phyloP scores from a whole-genome alignment of 2,329 filamentous ascomycete genomes.

The Chalaropsis thielavioides region DNA sequence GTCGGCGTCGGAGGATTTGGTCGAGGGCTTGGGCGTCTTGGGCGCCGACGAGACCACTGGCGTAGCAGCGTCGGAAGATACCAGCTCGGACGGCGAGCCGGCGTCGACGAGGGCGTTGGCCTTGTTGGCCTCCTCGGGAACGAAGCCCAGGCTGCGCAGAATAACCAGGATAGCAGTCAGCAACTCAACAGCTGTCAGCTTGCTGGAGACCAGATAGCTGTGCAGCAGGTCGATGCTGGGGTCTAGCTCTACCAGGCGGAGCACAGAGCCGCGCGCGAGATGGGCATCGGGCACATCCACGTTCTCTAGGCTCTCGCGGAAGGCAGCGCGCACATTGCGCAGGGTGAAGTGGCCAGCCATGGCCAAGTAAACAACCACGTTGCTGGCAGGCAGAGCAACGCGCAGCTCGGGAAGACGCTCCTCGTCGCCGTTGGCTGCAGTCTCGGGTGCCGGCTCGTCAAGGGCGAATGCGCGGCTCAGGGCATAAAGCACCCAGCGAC shows the following conservation, averaged over 20 bases:
- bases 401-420: constrained; percentile 20
- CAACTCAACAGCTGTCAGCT: constrained; percentile 51
- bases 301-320: constrained; percentile 33
- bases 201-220: constrained; percentile 49
- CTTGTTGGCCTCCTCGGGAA: constrained; percentile 28
- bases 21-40: not conserved
- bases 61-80: not conserved
- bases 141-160: constrained; percentile 53
- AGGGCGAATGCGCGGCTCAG: constrained; percentile 48
- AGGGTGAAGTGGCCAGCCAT: constrained; percentile 46
- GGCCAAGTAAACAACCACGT: constrained; percentile 43
- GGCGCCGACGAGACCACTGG: not conserved
- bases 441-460: constrained; percentile 29
- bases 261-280: constrained; percentile 46
- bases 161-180: constrained; percentile 50
- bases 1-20: constrained; percentile 17
- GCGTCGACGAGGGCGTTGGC: not conserved
- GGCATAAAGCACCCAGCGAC: constrained; percentile 49
- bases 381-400: constrained; percentile 35
- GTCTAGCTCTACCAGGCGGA: constrained; percentile 49
- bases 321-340: constrained; percentile 43
- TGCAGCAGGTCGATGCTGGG: constrained; percentile 52
- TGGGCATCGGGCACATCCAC: constrained; percentile 30
- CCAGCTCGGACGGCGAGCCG: not conserved
- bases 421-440: constrained; percentile 23